Evolutionary conservation across 192 early-diverging fungal genomes (phyloP).

Genomic region (Bifiguratus adelaidae): DNA sequence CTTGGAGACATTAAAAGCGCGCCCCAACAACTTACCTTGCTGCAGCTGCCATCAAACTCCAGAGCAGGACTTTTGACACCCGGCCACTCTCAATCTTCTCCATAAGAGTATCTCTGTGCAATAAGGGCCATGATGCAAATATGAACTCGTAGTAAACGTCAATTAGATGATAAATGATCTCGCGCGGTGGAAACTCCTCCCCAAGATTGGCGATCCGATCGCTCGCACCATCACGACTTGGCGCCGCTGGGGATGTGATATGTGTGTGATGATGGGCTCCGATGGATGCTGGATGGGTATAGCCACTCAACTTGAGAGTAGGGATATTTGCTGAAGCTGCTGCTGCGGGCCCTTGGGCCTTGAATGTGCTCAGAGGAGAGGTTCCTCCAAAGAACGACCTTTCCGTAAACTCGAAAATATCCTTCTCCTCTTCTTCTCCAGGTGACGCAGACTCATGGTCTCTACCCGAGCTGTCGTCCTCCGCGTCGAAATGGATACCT

Average conservation of each 20-base stretch:
- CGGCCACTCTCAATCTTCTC: conserved; percentile 25
- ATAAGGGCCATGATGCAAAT: conserved; percentile 29
- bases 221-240: too few relatives aligned
- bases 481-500: conserved; percentile 4
- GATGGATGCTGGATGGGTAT: neutral
- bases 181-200: conserved; percentile 18
- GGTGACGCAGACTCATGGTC: too few relatives aligned
- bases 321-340: neutral
- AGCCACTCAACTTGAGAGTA: too few relatives aligned
- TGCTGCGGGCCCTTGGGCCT: too few relatives aligned
- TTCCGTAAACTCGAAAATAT: too few relatives aligned
- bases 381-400: too few relatives aligned
- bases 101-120: conserved; percentile 35
- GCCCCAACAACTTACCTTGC: conserved; percentile 23
- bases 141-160: conserved; percentile 33
- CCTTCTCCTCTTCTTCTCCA: neutral
- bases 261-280: neutral
- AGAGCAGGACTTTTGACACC: conserved; percentile 30
- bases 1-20: neutral
- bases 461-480: conserved; percentile 1
- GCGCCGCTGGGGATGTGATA: too few relatives aligned
- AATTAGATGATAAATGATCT: conserved; percentile 36
- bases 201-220: neutral
- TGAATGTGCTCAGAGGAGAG: too few relatives aligned
- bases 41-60: conserved; percentile 26